Conservation (phyloP, 169 alveolate species). For the Plasmodium vinckei region DNA sequence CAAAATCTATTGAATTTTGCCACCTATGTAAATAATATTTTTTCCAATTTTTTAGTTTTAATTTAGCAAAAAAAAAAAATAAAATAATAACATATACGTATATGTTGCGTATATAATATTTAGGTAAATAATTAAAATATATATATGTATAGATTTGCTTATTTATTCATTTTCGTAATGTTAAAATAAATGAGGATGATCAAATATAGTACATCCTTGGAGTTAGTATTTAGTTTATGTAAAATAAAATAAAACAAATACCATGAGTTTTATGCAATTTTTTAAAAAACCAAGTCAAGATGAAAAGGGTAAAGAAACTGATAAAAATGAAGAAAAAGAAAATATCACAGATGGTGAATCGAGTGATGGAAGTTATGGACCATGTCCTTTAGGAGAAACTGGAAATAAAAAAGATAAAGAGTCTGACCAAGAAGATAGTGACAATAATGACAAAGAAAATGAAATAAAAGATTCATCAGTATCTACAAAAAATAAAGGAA, state of each 20-base stretch:
- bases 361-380: constrained; percentile 71
- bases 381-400: constrained; percentile 38
- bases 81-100: no score
- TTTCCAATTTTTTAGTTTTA: no score
- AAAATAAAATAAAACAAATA: no score
- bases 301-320: background rate
- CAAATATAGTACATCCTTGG: no score
- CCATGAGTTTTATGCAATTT: no score
- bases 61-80: no score
- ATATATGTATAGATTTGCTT: background rate
- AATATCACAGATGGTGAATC: constrained; percentile 45
- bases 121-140: background rate
- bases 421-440: background rate
- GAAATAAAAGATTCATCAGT: background rate
- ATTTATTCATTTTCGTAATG: no score
- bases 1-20: no score
- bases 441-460: background rate
- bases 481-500: background rate
- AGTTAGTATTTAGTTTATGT: no score
- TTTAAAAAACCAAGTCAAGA: background rate
- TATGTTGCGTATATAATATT: background rate
- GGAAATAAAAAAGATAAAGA: background rate
- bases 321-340: background rate
- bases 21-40: no score
- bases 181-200: no score